Evolutionary conservation across 1,284 basidiomycete genomes (phyloP).

Genomic region (Blastosporella zonata): DNA sequence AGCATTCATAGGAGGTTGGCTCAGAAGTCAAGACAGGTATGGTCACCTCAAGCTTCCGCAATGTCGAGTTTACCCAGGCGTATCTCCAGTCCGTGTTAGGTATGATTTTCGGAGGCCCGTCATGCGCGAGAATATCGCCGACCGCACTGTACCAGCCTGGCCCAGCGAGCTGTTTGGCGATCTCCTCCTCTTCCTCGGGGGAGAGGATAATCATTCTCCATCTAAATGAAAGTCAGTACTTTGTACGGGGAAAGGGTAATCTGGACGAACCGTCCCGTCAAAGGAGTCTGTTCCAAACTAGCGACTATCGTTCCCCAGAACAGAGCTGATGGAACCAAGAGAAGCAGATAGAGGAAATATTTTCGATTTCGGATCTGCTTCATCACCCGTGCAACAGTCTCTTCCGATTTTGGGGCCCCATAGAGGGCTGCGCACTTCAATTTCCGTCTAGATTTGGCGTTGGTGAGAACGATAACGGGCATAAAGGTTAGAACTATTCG

Average conservation of each 20-base stretch:
- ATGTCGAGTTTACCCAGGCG: constrained; percentile 73
- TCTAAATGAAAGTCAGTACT: constrained; percentile 34
- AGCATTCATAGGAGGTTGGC: constrained; percentile 48
- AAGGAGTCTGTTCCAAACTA: constrained; percentile 77
- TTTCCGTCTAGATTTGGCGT: constrained; percentile 46
- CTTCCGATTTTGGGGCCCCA: constrained; percentile 47
- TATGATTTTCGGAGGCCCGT: constrained; percentile 62
- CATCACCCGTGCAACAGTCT: constrained; percentile 45
- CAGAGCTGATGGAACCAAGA: constrained; percentile 67
- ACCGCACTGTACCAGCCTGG: constrained; percentile 84
- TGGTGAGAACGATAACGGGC: constrained; percentile 60
- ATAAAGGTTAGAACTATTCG: constrained; percentile 72
- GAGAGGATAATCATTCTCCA: constrained; percentile 86
- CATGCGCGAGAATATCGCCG: constrained; percentile 69
- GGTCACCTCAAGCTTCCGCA: constrained; percentile 69
- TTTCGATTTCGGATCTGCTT: constrained; percentile 48
- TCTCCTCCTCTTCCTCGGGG: constrained; percentile 86
- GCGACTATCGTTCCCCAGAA: constrained; percentile 75
- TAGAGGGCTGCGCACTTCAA: constrained; percentile 53
- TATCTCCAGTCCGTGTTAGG: constrained; percentile 81
- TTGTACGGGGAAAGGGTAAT: background rate
- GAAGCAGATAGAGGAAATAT: constrained; percentile 51
- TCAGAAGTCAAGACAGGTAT: constrained; percentile 66
- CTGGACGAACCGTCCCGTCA: constrained; percentile 77
- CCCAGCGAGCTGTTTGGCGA: constrained; percentile 74